Evolutionary conservation across 2,329 filamentous ascomycete genomes (phyloP), one percentile per base, ranked within the genome.

Genomic region (Ophiostoma novo-ulmi): DNA sequence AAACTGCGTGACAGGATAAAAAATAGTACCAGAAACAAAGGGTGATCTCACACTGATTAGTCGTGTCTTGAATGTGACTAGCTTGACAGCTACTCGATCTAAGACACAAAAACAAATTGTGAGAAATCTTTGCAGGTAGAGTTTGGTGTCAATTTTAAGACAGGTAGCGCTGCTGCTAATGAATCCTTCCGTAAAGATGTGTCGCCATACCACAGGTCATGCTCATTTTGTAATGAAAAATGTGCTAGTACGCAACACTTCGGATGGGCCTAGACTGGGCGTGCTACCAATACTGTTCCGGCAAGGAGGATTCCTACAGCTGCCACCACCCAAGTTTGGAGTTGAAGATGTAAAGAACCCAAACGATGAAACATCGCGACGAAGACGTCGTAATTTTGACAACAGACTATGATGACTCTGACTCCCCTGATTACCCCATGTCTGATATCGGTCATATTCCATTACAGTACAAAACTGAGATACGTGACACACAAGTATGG

Each of bases 401-500:
- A 55, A 55, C 5, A n/a, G 4, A 22, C 1, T 22, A 26, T 26
- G n/a, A 26, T 58, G 22, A 58, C 10, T 26, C 31, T 31, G 31
- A 31, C 31, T 3, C n/a, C 44, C 52, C 10, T 26, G 10, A 55
- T 55, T 58, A 58, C 52, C 52, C 52, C 52, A 58, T 26, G 52
- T 58, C 52, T 58, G 52, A 58, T 58, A 58, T 58, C 22, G 10
- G 8, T 58, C n/a, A 22, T 8, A 58, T 58, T 26, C n/a, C 52
- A 58, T 58, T 58, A 58, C 52, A 22, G 7, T 26, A 26, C 52
- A 22, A 58, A 58, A 26, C 8, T 26, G 17, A 26, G 52, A 58
- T 58, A 58, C n/a, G 52, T 58, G 52, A 58, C 52, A 58, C n/a
- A 58, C n/a, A 58, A 58, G 52, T 58, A 58, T 58, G 52, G 52